These are phyloP conservation scores for Allomyces arbusculus DNA, from an alignment of 192 early-diverging fungal species.

Conservation along the genomic window DNA sequence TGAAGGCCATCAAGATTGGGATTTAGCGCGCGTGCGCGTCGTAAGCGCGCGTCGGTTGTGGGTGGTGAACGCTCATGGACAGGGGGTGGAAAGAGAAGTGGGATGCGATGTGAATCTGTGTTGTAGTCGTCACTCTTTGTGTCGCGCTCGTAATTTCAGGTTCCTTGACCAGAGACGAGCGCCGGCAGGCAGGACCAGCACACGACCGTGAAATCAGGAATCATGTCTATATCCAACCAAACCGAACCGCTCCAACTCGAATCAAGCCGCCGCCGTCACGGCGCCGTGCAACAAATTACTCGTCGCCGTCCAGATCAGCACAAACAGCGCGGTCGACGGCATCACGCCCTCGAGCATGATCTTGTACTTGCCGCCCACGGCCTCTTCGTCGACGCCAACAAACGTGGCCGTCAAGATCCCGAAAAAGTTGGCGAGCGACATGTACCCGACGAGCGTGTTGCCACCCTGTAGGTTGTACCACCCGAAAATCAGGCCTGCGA, in stretches of 20 bases:
- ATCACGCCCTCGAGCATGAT: background rate
- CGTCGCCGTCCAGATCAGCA: background rate
- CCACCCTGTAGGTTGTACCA: background rate
- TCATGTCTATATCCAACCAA: no score
- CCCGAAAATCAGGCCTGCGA: background rate
- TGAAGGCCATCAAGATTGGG: background rate
- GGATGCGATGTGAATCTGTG: background rate
- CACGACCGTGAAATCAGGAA: no score
- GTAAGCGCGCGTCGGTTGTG: no score
- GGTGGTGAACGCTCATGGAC: no score
- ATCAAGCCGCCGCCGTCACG: no score
- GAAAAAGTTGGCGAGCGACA: background rate
- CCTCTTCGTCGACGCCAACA: background rate
- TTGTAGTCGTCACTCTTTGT: background rate
- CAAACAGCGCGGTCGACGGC: background rate
- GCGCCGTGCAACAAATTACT: background rate
- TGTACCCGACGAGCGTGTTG: background rate
- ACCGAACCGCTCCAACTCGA: no score
- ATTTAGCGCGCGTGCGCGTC: no score
- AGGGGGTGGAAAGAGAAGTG: no score
- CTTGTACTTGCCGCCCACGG: background rate
- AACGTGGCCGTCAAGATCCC: background rate
- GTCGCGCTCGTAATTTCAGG: no score
- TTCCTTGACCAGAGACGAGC: no score
- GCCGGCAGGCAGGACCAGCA: no score